A percentile compares a stretch with the other conserved stretches of the same genome.
These are phyloP conservation scores for Paramarasmius palmivorus DNA, from an alignment of 1,284 basidiomycete genomes.

Conservation along the genomic window DNA sequence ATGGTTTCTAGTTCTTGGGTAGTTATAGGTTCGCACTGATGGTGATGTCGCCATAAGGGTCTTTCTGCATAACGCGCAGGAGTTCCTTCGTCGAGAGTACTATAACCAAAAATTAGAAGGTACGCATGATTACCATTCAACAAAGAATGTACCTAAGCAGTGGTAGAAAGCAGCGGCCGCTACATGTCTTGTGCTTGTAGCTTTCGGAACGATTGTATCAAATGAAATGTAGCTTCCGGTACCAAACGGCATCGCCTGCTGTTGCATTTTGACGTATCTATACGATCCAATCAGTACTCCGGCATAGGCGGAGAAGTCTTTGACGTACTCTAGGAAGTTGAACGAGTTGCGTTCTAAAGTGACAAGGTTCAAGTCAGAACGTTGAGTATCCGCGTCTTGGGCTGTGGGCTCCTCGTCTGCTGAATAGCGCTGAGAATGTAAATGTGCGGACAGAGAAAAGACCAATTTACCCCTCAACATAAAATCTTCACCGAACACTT, in stretches of 20 bases:
- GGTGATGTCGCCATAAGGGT: constrained; percentile 50
- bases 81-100: constrained; percentile 69
- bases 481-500: constrained; percentile 58
- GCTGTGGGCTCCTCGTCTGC: constrained; percentile 28
- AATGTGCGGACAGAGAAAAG: constrained; percentile 1
- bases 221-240: constrained; percentile 51
- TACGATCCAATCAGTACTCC: constrained; percentile 6
- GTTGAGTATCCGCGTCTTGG: constrained; percentile 43
- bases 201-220: constrained; percentile 62
- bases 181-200: constrained; percentile 69
- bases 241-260: constrained; percentile 51
- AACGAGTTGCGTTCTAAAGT: constrained; percentile 72
- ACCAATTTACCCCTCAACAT: constrained; percentile 55
- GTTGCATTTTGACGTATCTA: constrained; percentile 79
- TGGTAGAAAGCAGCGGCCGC: constrained; percentile 81
- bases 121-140: no score
- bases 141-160: constrained; percentile 80
- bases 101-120: constrained; percentile 25
- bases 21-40: constrained; percentile 25
- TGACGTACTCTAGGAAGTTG: constrained; percentile 73
- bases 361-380: constrained; percentile 52
- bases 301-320: background rate
- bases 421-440: background rate
- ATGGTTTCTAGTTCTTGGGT: no score
- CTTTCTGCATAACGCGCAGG: constrained; percentile 51